These are phyloP conservation scores for Iodosphaeria phyllophila DNA, from an alignment of 2,329 filamentous ascomycete genomes.

Conservation along the genomic window DNA sequence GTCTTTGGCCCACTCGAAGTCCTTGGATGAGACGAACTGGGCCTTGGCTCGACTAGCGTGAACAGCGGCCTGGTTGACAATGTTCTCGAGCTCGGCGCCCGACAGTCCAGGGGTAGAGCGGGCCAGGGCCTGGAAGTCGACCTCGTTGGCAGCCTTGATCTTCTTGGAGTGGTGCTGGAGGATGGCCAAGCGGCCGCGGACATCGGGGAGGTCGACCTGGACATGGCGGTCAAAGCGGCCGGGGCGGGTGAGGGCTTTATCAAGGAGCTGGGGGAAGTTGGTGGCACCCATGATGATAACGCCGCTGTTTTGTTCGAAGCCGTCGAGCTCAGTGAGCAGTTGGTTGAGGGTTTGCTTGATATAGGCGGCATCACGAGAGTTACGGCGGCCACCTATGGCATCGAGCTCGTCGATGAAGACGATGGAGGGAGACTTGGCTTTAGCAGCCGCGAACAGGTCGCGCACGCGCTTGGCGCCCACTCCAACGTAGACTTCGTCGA, in stretches of 20 bases:
- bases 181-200: conserved; percentile 82
- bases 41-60: conserved; percentile 81
- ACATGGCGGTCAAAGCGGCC: conserved; percentile 94
- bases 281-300: conserved; percentile 94
- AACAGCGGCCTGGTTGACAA: conserved; percentile 90
- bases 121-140: conserved; percentile 71
- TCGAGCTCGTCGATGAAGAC: conserved; percentile 92
- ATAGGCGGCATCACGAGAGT: conserved; percentile 82
- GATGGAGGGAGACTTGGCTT: conserved; percentile 74
- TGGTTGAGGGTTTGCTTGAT: conserved; percentile 97
- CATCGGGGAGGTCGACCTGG: conserved; percentile 73
- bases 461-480: conserved; percentile 93
- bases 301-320: conserved; percentile 84
- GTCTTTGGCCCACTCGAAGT: conserved; percentile 96
- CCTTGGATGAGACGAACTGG: conserved; percentile 51
- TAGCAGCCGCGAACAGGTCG: conserved; percentile 72
- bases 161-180: conserved; percentile 87
- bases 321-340: conserved; percentile 87
- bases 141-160: conserved; percentile 61
- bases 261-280: conserved; percentile 85
- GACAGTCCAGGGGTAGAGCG: conserved; percentile 82
- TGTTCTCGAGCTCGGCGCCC: conserved; percentile 87
- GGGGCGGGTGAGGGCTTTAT: conserved; percentile 85
- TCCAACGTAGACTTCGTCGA: conserved; percentile 95
- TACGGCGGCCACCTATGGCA: conserved; percentile 85